Evolutionary conservation across 345 rosid species (phyloP).

Genomic region (Erysimum cheiranthoides): DNA sequence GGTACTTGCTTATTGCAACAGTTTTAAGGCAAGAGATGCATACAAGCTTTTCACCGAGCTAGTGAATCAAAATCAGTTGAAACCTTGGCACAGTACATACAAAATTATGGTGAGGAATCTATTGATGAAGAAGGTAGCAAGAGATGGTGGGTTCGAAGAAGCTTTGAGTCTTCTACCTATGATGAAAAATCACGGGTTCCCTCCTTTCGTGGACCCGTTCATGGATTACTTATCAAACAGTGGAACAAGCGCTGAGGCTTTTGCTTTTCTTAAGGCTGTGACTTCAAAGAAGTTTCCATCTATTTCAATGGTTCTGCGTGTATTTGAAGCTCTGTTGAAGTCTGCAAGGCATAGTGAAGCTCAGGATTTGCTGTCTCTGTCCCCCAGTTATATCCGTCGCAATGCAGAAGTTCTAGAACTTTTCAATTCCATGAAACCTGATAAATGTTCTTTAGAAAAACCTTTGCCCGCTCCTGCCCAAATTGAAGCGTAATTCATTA

Average conservation of each 20-base stretch:
- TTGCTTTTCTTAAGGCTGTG: constrained; percentile 64
- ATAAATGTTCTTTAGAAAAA: constrained; percentile 36
- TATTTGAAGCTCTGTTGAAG: constrained; percentile 73
- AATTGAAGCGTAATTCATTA: constrained; percentile 44
- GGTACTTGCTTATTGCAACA: constrained; percentile 67
- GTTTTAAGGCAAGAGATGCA: constrained; percentile 64
- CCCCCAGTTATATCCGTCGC: constrained; percentile 68
- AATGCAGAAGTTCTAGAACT: constrained; percentile 82
- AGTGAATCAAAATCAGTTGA: constrained; percentile 50
- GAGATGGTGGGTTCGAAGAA: constrained; percentile 67
- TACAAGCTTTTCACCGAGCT: constrained; percentile 59
- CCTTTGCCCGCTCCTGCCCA: constrained; percentile 51
- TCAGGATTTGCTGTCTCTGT: constrained; percentile 71
- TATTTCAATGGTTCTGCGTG: constrained; percentile 58
- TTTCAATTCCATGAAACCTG: constrained; percentile 57
- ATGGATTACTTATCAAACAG: constrained; percentile 62
- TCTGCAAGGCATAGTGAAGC: constrained; percentile 69
- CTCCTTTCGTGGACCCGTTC: constrained; percentile 76
- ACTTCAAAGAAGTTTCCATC: constrained; percentile 80
- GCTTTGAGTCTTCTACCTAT: constrained; percentile 64
- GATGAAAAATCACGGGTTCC: constrained; percentile 79
- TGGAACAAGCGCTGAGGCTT: constrained; percentile 72
- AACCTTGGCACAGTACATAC: constrained; percentile 74
- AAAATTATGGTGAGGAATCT: constrained; percentile 67
- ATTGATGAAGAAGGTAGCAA: constrained; percentile 61